Evolutionary conservation across 805 yeast species (phyloP).

Genomic region (Saccharomycopsis vini): DNA sequence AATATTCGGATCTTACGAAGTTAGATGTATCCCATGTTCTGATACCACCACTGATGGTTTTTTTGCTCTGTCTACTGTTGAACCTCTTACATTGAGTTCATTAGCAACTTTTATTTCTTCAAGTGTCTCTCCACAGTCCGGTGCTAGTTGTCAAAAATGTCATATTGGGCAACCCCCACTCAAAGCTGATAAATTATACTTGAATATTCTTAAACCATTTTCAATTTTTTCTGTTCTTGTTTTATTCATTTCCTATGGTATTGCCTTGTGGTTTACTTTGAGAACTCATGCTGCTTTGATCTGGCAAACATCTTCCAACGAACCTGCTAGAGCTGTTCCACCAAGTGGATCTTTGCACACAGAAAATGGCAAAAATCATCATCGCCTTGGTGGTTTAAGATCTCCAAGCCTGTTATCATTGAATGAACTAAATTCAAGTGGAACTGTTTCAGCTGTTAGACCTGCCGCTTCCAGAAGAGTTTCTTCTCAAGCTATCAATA

Average conservation of each 20-base stretch:
- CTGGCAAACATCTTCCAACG: slow-evolving; percentile 67
- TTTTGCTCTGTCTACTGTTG: background rate
- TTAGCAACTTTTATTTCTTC: background rate
- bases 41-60: background rate
- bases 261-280: slow-evolving; percentile 87
- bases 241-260: slow-evolving; percentile 72
- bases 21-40: slow-evolving; percentile 56
- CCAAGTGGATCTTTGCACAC: slow-evolving; percentile 9
- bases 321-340: slow-evolving; percentile 21
- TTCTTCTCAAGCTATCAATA: slow-evolving; percentile 1
- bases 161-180: slow-evolving; percentile 72
- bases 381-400: slow-evolving; percentile 13
- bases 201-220: slow-evolving; percentile 68
- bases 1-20: slow-evolving; percentile 79
- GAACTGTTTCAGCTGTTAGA: background rate
- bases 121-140: slow-evolving; percentile 14
- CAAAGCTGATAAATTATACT: slow-evolving; percentile 57
- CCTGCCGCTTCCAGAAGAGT: slow-evolving; percentile 6
- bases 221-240: slow-evolving; percentile 71
- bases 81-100: slow-evolving; percentile 11
- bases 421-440: slow-evolving; percentile 6
- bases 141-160: slow-evolving; percentile 54
- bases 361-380: slow-evolving; percentile 6
- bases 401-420: slow-evolving; percentile 18
- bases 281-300: slow-evolving; percentile 94